Percentiles rank a stretch among this genome's conserved stretches.
phyloP scores from a whole-genome alignment of 1,139 yeast species.

The Blastobotrys indianensis region DNA sequence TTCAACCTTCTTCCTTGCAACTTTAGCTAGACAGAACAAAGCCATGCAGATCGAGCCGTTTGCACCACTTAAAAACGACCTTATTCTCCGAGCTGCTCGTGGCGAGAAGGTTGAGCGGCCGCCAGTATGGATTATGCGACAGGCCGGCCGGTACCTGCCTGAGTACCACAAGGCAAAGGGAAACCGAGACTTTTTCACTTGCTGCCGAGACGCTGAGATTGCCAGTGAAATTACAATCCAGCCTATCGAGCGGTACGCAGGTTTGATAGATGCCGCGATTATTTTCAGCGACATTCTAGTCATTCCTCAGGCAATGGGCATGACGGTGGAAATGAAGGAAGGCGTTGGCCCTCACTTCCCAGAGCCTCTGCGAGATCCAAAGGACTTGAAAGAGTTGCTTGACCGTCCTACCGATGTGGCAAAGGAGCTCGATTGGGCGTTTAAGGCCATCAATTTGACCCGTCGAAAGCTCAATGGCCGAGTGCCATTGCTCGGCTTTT shows the following conservation, averaged over 20 bases:
- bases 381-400: constrained; percentile 53
- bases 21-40: not conserved
- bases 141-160: constrained; percentile 63
- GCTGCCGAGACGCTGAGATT: constrained; percentile 87
- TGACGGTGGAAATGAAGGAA: constrained; percentile 88
- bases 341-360: constrained; percentile 94
- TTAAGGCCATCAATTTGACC: constrained; percentile 82
- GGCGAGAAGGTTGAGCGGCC: constrained; percentile 90
- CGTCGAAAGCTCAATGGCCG: constrained; percentile 78
- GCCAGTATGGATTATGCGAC: constrained; percentile 97
- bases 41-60: constrained; percentile 16
- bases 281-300: constrained; percentile 93
- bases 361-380: constrained; percentile 71
- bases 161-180: constrained; percentile 90
- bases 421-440: constrained; percentile 87
- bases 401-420: constrained; percentile 57
- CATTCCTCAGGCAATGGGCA: constrained; percentile 98
- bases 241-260: constrained; percentile 85
- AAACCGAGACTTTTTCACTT: constrained; percentile 82
- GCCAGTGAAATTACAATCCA: constrained; percentile 94
- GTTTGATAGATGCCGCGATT: constrained; percentile 91
- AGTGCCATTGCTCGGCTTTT: constrained; percentile 90
- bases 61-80: constrained; percentile 65
- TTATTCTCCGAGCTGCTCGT: constrained; percentile 82
- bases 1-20: not conserved